Evolutionary conservation across 148 eudicot species (phyloP), one percentile per base, ranked within the genome.

Genomic region (Rhododendron henanense): DNA sequence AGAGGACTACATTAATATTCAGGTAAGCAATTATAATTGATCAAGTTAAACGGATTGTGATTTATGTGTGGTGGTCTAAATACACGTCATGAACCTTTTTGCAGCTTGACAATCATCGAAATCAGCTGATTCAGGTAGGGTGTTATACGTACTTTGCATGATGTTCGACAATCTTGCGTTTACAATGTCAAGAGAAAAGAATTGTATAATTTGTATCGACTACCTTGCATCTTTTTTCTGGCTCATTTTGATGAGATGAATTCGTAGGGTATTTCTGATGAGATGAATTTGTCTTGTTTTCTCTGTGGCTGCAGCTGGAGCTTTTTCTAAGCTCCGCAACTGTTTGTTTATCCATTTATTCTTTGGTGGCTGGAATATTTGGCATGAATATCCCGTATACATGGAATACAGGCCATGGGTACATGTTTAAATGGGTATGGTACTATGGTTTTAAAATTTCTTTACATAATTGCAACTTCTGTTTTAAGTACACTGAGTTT

Each of bases 101-200:
- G 87, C 94, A 93, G 96, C 96, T 93, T 89, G 96, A 93, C 92
- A 93, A 93, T 89, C 94, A 93, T 90, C 93, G 96, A 39, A 93
- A 93, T 85, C 96, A 93, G 89, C 83, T 93, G 83, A 93, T 93
- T 92, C 96, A 93, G 94, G 96, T 93, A 63, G 82, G 10, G 19
- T 82, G 44, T 18, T 57, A 14, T 77, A 57, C 3, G 10, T 59
- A 33, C 47, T 37, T 37, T 18, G 2, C 45, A 75, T 16, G 23
- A 33, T 71, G 18, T 37, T 75, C 0, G 25, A 19, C 47, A 75
- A 71, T 33, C 39, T 33, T 33, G 39, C 18, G 0, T 71, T 14
- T 31, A 4, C 37, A 33, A 5, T 71, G 8, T 14, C 39, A 5
- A 5, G 13, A 25, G 35, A 67, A 67, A 31, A 71, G 13, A 31